phyloP scores from a whole-genome alignment of 768 basidiomycete genomes.

The Pleurotus tuoliensis region DNA sequence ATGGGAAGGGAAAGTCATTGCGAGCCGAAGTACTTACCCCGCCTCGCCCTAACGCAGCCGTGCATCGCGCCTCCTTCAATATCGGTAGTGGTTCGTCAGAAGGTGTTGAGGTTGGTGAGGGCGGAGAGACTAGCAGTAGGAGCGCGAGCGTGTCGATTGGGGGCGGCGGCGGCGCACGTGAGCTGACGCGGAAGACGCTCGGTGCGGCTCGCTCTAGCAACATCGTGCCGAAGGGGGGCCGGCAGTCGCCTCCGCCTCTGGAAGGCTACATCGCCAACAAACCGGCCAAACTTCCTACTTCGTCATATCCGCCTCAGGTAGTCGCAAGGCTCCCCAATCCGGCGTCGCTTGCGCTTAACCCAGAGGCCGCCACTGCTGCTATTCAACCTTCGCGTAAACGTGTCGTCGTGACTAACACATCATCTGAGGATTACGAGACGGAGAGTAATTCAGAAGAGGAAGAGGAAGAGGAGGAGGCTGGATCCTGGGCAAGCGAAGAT shows the following conservation, averaged over 20 bases:
- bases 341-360: slow-evolving; percentile 4
- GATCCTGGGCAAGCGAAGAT: slow-evolving; percentile 59
- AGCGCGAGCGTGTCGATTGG: slow-evolving; percentile 9
- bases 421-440: slow-evolving; percentile 14
- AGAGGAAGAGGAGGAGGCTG: slow-evolving; percentile 45
- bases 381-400: slow-evolving; percentile 14
- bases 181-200: not conserved
- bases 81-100: slow-evolving; percentile 6
- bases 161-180: not conserved
- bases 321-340: not conserved
- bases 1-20: slow-evolving; percentile 4
- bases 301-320: not conserved
- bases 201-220: not conserved
- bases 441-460: slow-evolving; percentile 31
- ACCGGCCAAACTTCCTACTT: not conserved
- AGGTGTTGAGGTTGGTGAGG: slow-evolving; percentile 11
- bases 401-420: slow-evolving; percentile 11
- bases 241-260: not conserved
- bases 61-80: slow-evolving; percentile 3
- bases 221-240: not conserved
- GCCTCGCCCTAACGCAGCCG: not conserved
- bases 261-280: not conserved
- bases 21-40: not conserved
- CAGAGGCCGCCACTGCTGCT: not conserved
- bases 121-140: slow-evolving; percentile 10